These are phyloP conservation scores for Peronospora destructor DNA, from an alignment of 352 stramenopile genomes.

Conservation along the genomic window DNA sequence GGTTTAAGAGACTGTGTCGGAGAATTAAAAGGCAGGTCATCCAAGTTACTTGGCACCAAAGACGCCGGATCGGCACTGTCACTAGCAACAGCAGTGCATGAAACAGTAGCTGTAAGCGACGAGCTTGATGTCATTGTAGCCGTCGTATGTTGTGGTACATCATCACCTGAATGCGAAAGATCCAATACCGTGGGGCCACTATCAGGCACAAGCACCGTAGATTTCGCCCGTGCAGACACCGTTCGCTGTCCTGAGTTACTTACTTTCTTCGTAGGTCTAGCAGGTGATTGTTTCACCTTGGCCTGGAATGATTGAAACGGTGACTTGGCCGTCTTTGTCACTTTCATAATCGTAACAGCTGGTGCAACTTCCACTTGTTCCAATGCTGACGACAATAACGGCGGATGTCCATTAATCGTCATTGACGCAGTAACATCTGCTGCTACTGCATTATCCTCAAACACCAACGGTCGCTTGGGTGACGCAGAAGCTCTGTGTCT, in stretches of 20 bases:
- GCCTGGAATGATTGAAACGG: constrained; percentile 78
- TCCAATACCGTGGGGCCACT: constrained; percentile 33
- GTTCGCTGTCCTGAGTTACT: constrained; percentile 7
- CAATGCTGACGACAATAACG: constrained; percentile 26
- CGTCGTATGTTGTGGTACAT: background rate
- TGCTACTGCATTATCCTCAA: constrained; percentile 13
- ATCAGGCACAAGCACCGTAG: constrained; percentile 7
- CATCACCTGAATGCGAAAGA: constrained; percentile 16
- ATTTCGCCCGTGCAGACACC: constrained; percentile 1
- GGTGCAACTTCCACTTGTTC: constrained; percentile 41
- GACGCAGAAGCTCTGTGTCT: constrained; percentile 27
- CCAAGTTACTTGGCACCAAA: background rate
- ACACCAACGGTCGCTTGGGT: constrained; percentile 33
- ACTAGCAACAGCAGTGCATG: background rate
- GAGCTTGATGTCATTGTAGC: background rate
- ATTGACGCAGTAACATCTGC: background rate
- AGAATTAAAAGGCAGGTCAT: constrained; percentile 2
- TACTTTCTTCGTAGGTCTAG: constrained; percentile 6
- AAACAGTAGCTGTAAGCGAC: background rate
- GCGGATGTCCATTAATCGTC: constrained; percentile 21
- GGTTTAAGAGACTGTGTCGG: constrained; percentile 31
- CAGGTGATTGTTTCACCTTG: constrained; percentile 41
- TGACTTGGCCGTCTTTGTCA: constrained; percentile 41
- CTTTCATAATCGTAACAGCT: constrained; percentile 16
- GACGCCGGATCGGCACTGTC: constrained; percentile 1